These are phyloP conservation scores for Blastobotrys arbuscula DNA, from an alignment of 1,139 yeast species.

Conservation along the genomic window DNA sequence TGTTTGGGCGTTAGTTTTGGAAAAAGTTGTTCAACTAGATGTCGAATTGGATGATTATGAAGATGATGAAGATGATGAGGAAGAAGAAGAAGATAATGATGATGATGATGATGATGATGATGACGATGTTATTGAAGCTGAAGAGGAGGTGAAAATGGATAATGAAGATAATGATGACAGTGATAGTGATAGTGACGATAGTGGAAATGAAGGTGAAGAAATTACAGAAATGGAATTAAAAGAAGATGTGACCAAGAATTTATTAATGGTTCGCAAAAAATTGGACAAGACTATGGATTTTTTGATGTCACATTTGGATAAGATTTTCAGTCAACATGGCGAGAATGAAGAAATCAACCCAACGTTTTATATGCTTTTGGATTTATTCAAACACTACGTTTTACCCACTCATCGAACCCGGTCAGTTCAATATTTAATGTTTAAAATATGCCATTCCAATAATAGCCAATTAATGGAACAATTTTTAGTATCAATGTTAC, in stretches of 20 bases:
- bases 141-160: constrained; percentile 25
- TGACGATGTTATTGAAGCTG: constrained; percentile 45
- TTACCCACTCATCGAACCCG: constrained; percentile 91
- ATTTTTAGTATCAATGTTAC: constrained; percentile 74
- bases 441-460: constrained; percentile 76
- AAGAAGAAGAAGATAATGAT: constrained; percentile 55
- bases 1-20: constrained; percentile 76
- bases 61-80: constrained; percentile 78
- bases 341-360: constrained; percentile 61
- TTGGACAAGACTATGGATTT: constrained; percentile 61
- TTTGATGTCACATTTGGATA: constrained; percentile 48
- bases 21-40: constrained; percentile 77
- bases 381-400: constrained; percentile 74
- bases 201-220: constrained; percentile 35
- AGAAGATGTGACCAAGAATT: constrained; percentile 23
- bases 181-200: constrained; percentile 28
- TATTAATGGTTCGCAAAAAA: constrained; percentile 39
- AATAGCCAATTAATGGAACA: constrained; percentile 82
- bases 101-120: constrained; percentile 54
- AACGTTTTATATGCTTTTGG: constrained; percentile 68
- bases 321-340: constrained; percentile 49
- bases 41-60: constrained; percentile 89
- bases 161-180: constrained; percentile 28
- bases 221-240: constrained; percentile 36
- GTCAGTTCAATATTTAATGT: constrained; percentile 79